Evolutionary conservation across 164 flowering plant genomes (phyloP).

Genomic region (Buxus sempervirens): DNA sequence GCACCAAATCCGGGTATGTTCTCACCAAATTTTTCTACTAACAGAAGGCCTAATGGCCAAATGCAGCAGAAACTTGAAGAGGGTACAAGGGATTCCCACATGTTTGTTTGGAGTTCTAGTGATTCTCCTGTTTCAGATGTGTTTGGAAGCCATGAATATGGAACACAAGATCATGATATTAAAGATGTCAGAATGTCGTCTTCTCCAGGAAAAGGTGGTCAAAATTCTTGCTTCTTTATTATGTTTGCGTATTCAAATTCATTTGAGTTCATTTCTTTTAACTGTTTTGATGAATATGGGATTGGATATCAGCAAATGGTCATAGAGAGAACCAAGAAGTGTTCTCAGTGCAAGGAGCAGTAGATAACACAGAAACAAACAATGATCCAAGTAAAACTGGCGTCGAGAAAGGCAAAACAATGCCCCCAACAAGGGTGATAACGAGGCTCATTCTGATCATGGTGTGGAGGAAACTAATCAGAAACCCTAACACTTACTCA

Average conservation of each 20-base stretch:
- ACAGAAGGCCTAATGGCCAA: constrained; percentile 41
- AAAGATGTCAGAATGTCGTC: constrained; percentile 62
- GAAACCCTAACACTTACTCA: constrained; percentile 93
- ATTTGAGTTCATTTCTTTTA: constrained; percentile 5
- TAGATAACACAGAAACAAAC: constrained; percentile 54
- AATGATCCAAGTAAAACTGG: constrained; percentile 32
- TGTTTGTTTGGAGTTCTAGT: constrained; percentile 99
- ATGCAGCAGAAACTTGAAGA: constrained; percentile 39
- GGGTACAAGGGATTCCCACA: constrained; percentile 71
- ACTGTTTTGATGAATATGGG: neutral
- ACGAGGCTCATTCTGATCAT: constrained; percentile 88
- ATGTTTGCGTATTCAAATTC: neutral
- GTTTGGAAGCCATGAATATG: constrained; percentile 65
- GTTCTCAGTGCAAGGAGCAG: constrained; percentile 64
- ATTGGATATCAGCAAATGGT: constrained; percentile 28
- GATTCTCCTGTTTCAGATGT: constrained; percentile 98
- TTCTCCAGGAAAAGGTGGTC: constrained; percentile 63
- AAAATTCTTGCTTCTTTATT: constrained; percentile 5
- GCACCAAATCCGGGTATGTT: constrained; percentile 86
- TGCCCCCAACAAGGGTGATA: constrained; percentile 96
- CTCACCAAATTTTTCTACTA: constrained; percentile 48
- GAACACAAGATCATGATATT: constrained; percentile 37
- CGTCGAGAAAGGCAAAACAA: constrained; percentile 39
- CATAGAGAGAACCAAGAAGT: constrained; percentile 42
- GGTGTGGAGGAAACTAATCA: constrained; percentile 94